Percentiles rank a stretch among this genome's conserved stretches.
phyloP scores from a whole-genome alignment of 1,284 basidiomycete genomes.

The Rhodotorula sp. region DNA sequence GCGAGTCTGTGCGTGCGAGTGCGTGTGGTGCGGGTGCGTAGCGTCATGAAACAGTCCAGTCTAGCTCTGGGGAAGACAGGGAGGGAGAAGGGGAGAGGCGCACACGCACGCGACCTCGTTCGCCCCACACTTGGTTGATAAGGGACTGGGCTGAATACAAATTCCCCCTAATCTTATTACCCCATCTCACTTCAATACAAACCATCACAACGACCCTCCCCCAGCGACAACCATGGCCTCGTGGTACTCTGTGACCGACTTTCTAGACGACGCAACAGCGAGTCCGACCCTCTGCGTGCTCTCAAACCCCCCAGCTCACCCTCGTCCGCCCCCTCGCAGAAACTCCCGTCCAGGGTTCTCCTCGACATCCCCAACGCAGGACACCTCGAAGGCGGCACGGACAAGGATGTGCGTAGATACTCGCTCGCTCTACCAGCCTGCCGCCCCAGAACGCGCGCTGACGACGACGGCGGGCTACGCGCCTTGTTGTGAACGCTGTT shows the following conservation, averaged over 20 bases:
- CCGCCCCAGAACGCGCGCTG: not conserved
- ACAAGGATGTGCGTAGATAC: slow-evolving; percentile 41
- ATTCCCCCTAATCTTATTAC: not conserved
- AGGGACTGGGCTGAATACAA: not conserved
- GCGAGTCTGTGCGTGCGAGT: slow-evolving; percentile 1
- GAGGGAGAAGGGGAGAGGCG: not conserved
- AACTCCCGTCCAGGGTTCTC: slow-evolving; percentile 44
- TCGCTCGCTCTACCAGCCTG: not conserved
- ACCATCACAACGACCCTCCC: too few species aligned
- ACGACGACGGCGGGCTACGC: not conserved
- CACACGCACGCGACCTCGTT: not conserved
- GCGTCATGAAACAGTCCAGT: not conserved
- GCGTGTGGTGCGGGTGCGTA: not conserved
- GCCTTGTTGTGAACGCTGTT: not conserved
- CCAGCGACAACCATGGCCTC: slow-evolving; percentile 7
- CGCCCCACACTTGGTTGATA: not conserved
- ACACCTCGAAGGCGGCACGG: slow-evolving; percentile 46
- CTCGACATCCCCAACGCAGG: slow-evolving; percentile 44
- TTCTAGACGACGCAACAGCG: slow-evolving; percentile 31
- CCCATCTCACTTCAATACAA: too few species aligned
- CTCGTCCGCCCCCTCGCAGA: slow-evolving; percentile 25
- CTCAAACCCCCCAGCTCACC: not conserved
- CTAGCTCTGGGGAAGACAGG: not conserved
- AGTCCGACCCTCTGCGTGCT: not conserved
- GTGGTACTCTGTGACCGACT: slow-evolving; percentile 28